Percentiles rank a stretch among this genome's conserved stretches.
phyloP scores from a whole-genome alignment of 2,329 filamentous ascomycete genomes.

The Rhexocercosporidium sp. region DNA sequence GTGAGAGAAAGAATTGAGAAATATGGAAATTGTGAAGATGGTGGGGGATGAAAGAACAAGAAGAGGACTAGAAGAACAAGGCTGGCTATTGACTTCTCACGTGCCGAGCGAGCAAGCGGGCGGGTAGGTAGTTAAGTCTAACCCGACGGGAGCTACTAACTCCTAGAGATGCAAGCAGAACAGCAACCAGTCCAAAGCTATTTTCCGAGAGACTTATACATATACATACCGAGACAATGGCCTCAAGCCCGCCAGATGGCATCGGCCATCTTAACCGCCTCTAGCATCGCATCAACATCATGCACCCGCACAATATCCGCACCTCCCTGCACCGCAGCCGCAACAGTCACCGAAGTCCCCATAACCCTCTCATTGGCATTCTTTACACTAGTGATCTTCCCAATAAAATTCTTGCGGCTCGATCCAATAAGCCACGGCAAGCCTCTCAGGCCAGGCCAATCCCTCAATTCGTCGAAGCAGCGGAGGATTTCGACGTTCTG shows the following conservation, averaged over 20 bases:
- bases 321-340: slow-evolving; percentile 83
- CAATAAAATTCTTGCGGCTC: slow-evolving; percentile 90
- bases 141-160: too few relatives aligned
- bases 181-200: too few relatives aligned
- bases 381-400: slow-evolving; percentile 76
- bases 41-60: too few relatives aligned
- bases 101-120: too few relatives aligned
- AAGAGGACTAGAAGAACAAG: too few relatives aligned
- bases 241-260: slow-evolving; percentile 73
- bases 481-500: slow-evolving; percentile 86
- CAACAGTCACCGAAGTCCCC: slow-evolving; percentile 89
- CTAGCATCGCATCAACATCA: slow-evolving; percentile 84
- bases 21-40: too few relatives aligned
- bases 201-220: background rate
- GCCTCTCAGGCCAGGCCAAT: slow-evolving; percentile 67
- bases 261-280: slow-evolving; percentile 87
- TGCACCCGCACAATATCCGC: slow-evolving; percentile 94
- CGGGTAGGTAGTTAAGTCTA: too few relatives aligned
- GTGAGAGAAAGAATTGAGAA: too few relatives aligned
- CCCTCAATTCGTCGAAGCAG: slow-evolving; percentile 65
- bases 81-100: too few relatives aligned
- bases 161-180: too few relatives aligned
- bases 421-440: slow-evolving; percentile 89
- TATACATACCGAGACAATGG: background rate
- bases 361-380: slow-evolving; percentile 73